Evolutionary conservation across 2,329 filamentous ascomycete species (phyloP), one percentile per base, ranked within the genome.

Genomic region (Epichloe baconii): DNA sequence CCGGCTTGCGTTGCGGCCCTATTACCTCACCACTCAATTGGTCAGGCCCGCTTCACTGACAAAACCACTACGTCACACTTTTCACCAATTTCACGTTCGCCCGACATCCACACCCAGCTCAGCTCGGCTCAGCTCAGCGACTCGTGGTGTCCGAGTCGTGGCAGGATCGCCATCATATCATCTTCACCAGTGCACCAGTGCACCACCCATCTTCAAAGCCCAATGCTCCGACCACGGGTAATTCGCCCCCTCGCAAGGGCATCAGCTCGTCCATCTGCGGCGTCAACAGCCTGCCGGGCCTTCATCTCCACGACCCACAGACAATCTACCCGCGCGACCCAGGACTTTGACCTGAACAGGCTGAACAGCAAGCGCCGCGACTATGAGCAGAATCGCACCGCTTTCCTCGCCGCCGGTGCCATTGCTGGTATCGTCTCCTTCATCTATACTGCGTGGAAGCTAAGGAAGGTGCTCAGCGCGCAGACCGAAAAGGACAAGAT

Each of bases 331-430:
- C 68, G 70, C 34, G 65, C 71, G 8, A 62, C 71, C 47, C 74
- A 80, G 53, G 70, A 68, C 26, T 67, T 79, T 54, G 72, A 80
- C 56, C 58, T 80, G 54, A 65, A 68, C 53, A 71, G 68, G 52
- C 70, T 80, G 55, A 67, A 72, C 43, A 62, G 66, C 40, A 63
- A 73, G 52, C 66, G 72, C 12, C 66, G 69, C 49, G 68, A 77
- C 47, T 79, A 79, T 61, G 67, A 79, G 55, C 65, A 67, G 34
- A 72, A 74, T 52, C 71, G 75, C 40, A 74, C 68, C 4, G 70
- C 71, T 12, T 79, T 80, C 56, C 69, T 80, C 10, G 62, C 72
- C 17, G 71, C 70, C 15, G 78, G 78, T 19, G 68, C 71, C 19
- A 55, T 76, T 11, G 71, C 75, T 5, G 74, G 78, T 34, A 58